Base-by-base conservation (phyloP, 768 basidiomycete genomes). In the Postia placenta region DNA sequence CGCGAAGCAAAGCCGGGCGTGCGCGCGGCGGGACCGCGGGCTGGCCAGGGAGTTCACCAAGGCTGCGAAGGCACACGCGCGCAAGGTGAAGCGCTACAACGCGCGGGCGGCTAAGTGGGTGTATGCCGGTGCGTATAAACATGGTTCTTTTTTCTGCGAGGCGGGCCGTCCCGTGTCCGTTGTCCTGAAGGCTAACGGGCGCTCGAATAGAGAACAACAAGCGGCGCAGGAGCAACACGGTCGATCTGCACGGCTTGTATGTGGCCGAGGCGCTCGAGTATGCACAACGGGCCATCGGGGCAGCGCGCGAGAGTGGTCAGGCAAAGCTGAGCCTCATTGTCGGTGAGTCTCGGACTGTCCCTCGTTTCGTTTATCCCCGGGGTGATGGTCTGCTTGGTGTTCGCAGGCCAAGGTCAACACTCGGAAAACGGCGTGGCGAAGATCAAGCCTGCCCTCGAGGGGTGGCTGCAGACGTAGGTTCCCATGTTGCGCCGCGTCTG, bases 241-340 rank as follows among this genome's bases (percentile, higher is more conserved):
- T 96, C 38, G 90, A 97, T 65, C 69, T 97, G 19, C 94, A 97
- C 60, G 95, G 92, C 1, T 69, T 98, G 2, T 95, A 91, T 64
- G 93, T 95, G 52, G 92, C 90, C 61, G 95, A 98, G 68, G 91
- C 92, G 19, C 80, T 95, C 42, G 70, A 75, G 37, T 76, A 75
- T 44, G 83, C 80, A 1, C 93, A 97, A 55, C 57, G 64, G 20
- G 84, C 86, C 11, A 76, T 96, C 23, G 68, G 79, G 59, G 68
- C 76, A 27, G 91, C 88, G 11, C 83, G 82, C 48, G 66, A 63
- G 24, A 67, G 74, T 25, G 87, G 87, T 2, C 76, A 85, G 48
- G 55, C 69, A 4, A 77, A 89, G 58, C 62, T 97, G 5, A 75
- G 78, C 50, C 67, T 96, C 49, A 95, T 98, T 55, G 92, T 94